Conservation (phyloP, 129 eudicot species). For the Dittrichia graveolens region DNA sequence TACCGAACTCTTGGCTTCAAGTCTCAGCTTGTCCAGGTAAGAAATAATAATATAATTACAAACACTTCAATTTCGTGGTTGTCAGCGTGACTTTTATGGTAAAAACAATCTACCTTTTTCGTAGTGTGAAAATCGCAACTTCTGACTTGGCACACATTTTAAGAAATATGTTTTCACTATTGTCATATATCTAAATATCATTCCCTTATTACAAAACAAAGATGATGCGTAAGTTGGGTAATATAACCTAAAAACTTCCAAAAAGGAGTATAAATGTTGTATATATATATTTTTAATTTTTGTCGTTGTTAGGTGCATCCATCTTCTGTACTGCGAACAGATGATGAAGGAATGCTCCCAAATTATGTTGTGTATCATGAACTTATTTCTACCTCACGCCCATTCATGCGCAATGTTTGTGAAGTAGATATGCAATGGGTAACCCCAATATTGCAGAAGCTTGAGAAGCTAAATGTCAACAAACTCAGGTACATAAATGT, state of each 20-base stretch:
- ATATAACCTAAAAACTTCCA: background rate
- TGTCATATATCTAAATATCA: background rate
- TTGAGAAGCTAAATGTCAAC: conserved; percentile 63
- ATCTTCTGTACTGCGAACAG: conserved; percentile 73
- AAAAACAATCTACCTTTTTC: conserved; percentile 9
- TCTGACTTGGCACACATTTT: background rate
- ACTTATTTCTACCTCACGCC: conserved; percentile 83
- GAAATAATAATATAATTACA: background rate
- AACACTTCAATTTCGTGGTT: background rate
- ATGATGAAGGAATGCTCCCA: conserved; percentile 94
- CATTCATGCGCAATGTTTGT: conserved; percentile 88
- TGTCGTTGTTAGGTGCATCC: conserved; percentile 75
- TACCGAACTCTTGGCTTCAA: conserved; percentile 81
- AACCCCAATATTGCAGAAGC: conserved; percentile 65
- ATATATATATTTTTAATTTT: background rate
- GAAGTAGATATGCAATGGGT: conserved; percentile 93
- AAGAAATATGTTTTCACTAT: background rate
- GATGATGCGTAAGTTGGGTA: background rate
- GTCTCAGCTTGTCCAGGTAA: conserved; percentile 90
- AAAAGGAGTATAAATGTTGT: background rate
- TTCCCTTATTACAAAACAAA: background rate
- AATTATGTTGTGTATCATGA: conserved; percentile 93
- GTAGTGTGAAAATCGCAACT: background rate
- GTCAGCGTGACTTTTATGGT: background rate
- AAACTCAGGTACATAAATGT: conserved; percentile 66